Percentiles rank a stretch among this genome's conserved stretches.
phyloP scores from a whole-genome alignment of 208 protist genomes.

The Strigomonas culicis region DNA sequence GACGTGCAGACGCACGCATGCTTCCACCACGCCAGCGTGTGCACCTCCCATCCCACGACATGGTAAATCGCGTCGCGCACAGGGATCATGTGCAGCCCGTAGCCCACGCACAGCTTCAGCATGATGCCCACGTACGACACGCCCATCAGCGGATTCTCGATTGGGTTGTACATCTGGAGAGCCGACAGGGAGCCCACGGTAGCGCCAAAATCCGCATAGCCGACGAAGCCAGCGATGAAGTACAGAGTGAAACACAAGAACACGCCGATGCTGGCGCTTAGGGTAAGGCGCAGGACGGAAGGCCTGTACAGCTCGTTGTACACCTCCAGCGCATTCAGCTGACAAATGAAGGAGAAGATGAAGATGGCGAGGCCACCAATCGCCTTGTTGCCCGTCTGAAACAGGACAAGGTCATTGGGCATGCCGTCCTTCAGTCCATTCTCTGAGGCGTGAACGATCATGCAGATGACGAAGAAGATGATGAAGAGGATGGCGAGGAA shows the following conservation, averaged over 20 bases:
- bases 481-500: slow-evolving; percentile 41
- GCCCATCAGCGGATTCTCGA: slow-evolving; percentile 42
- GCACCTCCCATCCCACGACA: slow-evolving; percentile 30
- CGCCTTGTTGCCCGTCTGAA: slow-evolving; percentile 40
- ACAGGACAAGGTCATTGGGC: slow-evolving; percentile 26
- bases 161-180: slow-evolving; percentile 61
- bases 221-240: slow-evolving; percentile 48
- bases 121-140: slow-evolving; percentile 56
- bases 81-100: slow-evolving; percentile 57
- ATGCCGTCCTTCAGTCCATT: slow-evolving; percentile 21
- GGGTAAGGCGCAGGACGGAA: slow-evolving; percentile 34
- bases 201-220: slow-evolving; percentile 69
- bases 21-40: slow-evolving; percentile 44
- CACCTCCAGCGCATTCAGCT: slow-evolving; percentile 57
- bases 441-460: slow-evolving; percentile 41
- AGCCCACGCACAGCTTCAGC: slow-evolving; percentile 72
- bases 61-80: slow-evolving; percentile 65
- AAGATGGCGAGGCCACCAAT: slow-evolving; percentile 40
- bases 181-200: slow-evolving; percentile 34
- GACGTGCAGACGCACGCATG: slow-evolving; percentile 31
- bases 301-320: slow-evolving; percentile 64
- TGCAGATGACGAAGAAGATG: slow-evolving; percentile 52
- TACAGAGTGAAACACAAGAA: slow-evolving; percentile 54
- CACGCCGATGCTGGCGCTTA: slow-evolving; percentile 33
- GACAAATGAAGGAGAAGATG: slow-evolving; percentile 57